Evolutionary conservation across 2,329 filamentous ascomycete species (phyloP).

Genomic region (Talaromyces atroroseus): DNA sequence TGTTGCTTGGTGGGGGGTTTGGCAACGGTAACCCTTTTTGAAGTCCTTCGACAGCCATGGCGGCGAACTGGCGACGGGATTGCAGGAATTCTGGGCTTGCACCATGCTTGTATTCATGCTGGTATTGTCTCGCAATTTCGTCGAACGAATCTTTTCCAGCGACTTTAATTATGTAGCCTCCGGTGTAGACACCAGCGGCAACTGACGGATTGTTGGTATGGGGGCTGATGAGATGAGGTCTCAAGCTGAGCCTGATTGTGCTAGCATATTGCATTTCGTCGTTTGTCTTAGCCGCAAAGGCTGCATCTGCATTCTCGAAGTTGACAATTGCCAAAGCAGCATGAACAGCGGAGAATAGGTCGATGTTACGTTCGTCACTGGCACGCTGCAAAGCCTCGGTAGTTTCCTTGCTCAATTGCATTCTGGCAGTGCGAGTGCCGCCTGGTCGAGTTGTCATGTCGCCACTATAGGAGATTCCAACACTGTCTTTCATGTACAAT

Average conservation of each 20-base stretch:
- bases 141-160: not conserved
- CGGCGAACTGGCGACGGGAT: slow-evolving; percentile 9
- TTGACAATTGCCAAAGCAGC: slow-evolving; percentile 6
- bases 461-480: slow-evolving; percentile 2
- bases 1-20: slow-evolving; percentile 5
- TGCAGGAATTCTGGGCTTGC: not conserved
- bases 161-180: slow-evolving; percentile 6
- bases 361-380: not conserved
- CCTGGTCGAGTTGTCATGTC: not conserved
- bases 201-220: slow-evolving; percentile 1
- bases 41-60: not conserved
- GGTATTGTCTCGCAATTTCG: not conserved
- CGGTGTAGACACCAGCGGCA: slow-evolving; percentile 8
- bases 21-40: not conserved
- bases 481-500: slow-evolving; percentile 1
- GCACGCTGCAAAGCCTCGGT: not conserved
- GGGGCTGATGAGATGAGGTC: not conserved
- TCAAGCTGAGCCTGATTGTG: slow-evolving; percentile 6
- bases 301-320: not conserved
- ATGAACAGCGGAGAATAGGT: slow-evolving; percentile 3
- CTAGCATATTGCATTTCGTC: slow-evolving; percentile 1
- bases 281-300: not conserved
- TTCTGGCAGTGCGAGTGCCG: slow-evolving; percentile 1
- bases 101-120: slow-evolving; percentile 1
- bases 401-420: not conserved